phyloP scores from a whole-genome alignment of 2,329 filamentous ascomycete genomes.

The Exophiala alcalophila region DNA sequence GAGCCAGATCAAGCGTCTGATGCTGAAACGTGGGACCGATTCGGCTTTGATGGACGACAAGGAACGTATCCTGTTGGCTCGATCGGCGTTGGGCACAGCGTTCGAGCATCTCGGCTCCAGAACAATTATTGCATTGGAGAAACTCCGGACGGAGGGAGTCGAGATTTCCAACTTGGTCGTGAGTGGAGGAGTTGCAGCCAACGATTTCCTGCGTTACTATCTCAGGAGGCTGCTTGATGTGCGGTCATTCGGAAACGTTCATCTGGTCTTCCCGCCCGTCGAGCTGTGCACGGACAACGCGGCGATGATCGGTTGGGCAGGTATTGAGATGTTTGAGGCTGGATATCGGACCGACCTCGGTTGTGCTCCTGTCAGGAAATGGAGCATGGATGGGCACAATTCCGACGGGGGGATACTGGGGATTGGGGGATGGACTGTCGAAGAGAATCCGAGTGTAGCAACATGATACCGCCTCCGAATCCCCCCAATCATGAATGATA shows the following conservation, averaged over 20 bases:
- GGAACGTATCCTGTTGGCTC: constrained; percentile 68
- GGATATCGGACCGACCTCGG: constrained; percentile 66
- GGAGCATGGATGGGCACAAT: constrained; percentile 65
- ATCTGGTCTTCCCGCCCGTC: constrained; percentile 70
- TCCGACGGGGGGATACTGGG: constrained; percentile 68
- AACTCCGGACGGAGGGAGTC: constrained; percentile 31
- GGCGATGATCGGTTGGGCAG: constrained; percentile 95
- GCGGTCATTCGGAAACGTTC: constrained; percentile 61
- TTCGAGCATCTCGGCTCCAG: constrained; percentile 85
- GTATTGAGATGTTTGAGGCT: constrained; percentile 82
- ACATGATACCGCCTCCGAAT: not conserved
- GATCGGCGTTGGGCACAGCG: constrained; percentile 70
- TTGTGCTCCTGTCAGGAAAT: constrained; percentile 62
- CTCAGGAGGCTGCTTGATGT: constrained; percentile 59
- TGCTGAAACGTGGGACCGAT: constrained; percentile 34
- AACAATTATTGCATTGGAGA: constrained; percentile 65
- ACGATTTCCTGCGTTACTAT: constrained; percentile 71
- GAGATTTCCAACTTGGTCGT: constrained; percentile 67
- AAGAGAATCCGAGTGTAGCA: constrained; percentile 1
- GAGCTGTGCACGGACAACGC: constrained; percentile 90
- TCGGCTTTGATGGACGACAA: constrained; percentile 38
- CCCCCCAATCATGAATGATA: not conserved
- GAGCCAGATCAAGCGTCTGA: constrained; percentile 58
- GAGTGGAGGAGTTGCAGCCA: constrained; percentile 87
- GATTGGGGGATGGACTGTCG: constrained; percentile 49